phyloP scores from a whole-genome alignment of 1,139 yeast genomes.

The Suhomyces anneliseae region DNA sequence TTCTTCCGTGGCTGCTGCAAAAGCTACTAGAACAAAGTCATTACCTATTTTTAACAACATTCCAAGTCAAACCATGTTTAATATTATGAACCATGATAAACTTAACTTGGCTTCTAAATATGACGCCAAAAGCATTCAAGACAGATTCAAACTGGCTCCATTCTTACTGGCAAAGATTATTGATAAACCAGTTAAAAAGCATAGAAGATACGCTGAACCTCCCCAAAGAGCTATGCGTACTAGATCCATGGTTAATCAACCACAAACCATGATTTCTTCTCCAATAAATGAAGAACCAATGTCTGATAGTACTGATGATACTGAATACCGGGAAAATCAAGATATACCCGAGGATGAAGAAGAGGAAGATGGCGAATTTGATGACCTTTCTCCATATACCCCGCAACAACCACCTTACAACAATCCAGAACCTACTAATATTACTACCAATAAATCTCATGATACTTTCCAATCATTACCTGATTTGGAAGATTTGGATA shows the following conservation, averaged over 20 bases:
- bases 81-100: conserved; percentile 45
- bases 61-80: conserved; percentile 41
- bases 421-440: conserved; percentile 8
- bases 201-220: conserved; percentile 32
- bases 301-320: conserved; percentile 33
- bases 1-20: conserved; percentile 38
- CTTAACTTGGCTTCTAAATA: conserved; percentile 40
- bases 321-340: conserved; percentile 31
- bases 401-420: conserved; percentile 41
- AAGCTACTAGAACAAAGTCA: conserved; percentile 67
- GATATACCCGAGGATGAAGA: conserved; percentile 16
- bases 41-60: conserved; percentile 55
- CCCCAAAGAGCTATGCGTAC: conserved; percentile 49
- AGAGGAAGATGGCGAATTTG: conserved; percentile 18
- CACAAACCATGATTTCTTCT: conserved; percentile 35
- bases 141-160: conserved; percentile 50
- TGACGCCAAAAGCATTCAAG: conserved; percentile 45
- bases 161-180: conserved; percentile 43
- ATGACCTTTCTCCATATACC: conserved; percentile 40
- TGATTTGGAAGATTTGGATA: conserved; percentile 47
- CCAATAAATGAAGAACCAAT: conserved; percentile 42
- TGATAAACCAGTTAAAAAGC: conserved; percentile 37
- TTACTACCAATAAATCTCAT: conserved; percentile 13
- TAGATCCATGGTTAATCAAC: conserved; percentile 37
- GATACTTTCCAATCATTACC: conserved; percentile 41